These are phyloP conservation scores for Effrenium voratum DNA, from an alignment of 73 alveolate genomes.

Conservation along the genomic window DNA sequence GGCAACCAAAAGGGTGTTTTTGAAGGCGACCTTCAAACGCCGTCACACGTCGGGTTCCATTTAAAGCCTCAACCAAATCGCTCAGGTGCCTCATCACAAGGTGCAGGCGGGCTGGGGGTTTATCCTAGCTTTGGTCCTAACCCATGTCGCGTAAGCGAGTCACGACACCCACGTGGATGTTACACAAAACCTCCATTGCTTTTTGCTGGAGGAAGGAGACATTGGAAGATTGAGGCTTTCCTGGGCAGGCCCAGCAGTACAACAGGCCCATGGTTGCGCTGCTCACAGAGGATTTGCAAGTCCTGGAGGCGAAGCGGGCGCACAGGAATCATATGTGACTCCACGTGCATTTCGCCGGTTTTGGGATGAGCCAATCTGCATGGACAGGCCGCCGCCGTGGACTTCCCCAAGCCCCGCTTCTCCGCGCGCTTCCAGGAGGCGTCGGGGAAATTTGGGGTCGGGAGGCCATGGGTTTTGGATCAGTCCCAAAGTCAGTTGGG, in stretches of 20 bases:
- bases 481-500: no score
- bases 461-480: no score
- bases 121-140: no score
- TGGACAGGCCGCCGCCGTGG: conserved; percentile 21
- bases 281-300: background rate
- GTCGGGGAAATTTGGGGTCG: no score
- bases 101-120: conserved; percentile 46
- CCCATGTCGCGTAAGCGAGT: no score
- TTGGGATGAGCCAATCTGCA: background rate
- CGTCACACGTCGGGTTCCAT: no score
- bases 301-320: background rate
- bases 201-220: background rate
- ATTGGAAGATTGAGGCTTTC: background rate
- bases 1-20: no score
- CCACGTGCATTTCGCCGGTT: background rate
- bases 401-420: conserved; percentile 8
- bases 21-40: no score
- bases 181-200: no score
- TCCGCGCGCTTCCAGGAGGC: conserved; percentile 81
- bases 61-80: no score
- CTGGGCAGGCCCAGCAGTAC: conserved; percentile 28
- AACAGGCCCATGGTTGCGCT: conserved; percentile 32
- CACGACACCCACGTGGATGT: no score
- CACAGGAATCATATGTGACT: background rate
- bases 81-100: conserved; percentile 67